Evolutionary conservation across 2,329 filamentous ascomycete genomes (phyloP).

Genomic region (Talaromyces marneffei): DNA sequence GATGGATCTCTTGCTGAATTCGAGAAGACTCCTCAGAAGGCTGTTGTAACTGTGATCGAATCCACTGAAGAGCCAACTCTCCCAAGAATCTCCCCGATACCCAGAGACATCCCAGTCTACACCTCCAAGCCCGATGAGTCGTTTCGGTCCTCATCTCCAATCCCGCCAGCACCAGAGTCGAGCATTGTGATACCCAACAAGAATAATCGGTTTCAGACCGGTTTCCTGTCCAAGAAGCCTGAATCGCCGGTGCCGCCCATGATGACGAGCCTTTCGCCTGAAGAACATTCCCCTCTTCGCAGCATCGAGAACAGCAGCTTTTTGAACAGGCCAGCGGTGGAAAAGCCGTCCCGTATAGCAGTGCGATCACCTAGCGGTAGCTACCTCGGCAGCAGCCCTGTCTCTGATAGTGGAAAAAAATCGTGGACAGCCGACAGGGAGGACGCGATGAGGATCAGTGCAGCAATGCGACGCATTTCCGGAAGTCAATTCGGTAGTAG

Average conservation of each 20-base stretch:
- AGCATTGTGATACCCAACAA: constrained; percentile 60
- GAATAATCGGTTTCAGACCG: constrained; percentile 76
- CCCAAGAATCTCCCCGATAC: constrained; percentile 49
- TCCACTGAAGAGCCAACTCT: constrained; percentile 48
- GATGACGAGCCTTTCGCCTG: constrained; percentile 54
- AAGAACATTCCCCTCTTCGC: constrained; percentile 51
- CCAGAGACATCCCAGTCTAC: constrained; percentile 38
- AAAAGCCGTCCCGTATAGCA: constrained; percentile 35
- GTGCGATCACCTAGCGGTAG: constrained; percentile 36
- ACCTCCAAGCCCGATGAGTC: constrained; percentile 32
- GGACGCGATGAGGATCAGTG: constrained; percentile 50
- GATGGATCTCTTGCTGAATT: constrained; percentile 83
- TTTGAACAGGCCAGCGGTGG: constrained; percentile 43
- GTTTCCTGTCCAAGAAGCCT: constrained; percentile 70
- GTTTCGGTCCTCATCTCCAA: constrained; percentile 48
- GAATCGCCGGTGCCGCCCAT: constrained; percentile 60
- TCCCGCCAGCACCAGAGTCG: constrained; percentile 52
- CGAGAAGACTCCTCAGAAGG: constrained; percentile 77
- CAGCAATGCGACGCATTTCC: constrained; percentile 53
- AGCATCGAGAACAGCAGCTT: constrained; percentile 48
- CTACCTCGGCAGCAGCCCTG: constrained; percentile 26
- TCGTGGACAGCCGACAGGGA: constrained; percentile 42
- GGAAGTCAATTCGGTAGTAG: constrained; percentile 36
- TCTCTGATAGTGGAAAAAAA: constrained; percentile 46
- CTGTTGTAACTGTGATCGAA: constrained; percentile 52